A percentile compares a stretch with the other conserved stretches of the same genome.
phyloP scores from a whole-genome alignment of 2,329 filamentous ascomycete species.

The Escovopsis weberi region DNA sequence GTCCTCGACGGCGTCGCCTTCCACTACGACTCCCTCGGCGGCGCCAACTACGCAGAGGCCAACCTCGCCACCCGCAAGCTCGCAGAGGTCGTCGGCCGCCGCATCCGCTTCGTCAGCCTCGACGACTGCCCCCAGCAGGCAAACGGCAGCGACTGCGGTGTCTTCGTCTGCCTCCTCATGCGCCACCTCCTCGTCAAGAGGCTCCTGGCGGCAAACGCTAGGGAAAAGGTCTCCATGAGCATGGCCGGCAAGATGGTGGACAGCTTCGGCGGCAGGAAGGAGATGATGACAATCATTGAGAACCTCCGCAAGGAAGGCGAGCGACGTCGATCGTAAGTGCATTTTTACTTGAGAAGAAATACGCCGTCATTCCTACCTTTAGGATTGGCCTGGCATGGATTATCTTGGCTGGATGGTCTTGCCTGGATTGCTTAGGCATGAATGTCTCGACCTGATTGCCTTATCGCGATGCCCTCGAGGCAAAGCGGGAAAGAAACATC shows the following conservation, averaged over 20 bases:
- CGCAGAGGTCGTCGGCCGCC: constrained; percentile 48
- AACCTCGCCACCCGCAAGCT: constrained; percentile 55
- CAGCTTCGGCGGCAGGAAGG: constrained; percentile 64
- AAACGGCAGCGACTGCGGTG: constrained; percentile 85
- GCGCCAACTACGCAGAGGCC: constrained; percentile 63
- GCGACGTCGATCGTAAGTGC: constrained; percentile 61
- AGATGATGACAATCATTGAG: constrained; percentile 85
- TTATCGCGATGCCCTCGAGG: no score
- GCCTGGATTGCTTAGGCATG: no score
- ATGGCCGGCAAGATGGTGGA: constrained; percentile 76
- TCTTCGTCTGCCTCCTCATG: constrained; percentile 94
- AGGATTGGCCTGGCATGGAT: no score
- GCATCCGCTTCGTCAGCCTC: constrained; percentile 64
- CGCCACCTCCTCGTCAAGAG: constrained; percentile 78
- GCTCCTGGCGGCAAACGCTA: constrained; percentile 62
- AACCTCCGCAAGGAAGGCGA: constrained; percentile 76
- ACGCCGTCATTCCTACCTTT: no score
- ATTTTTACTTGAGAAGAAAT: no score
- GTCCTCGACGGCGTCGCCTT: constrained; percentile 84
- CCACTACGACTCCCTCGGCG: constrained; percentile 82
- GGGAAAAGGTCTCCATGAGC: constrained; percentile 87
- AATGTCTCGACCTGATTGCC: no score
- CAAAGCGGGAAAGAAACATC: no score
- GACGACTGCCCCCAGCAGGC: constrained; percentile 80
- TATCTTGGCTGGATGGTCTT: no score